Conservation (phyloP, 176 grass and related monocot species). For the Coix lacrymajobi region DNA sequence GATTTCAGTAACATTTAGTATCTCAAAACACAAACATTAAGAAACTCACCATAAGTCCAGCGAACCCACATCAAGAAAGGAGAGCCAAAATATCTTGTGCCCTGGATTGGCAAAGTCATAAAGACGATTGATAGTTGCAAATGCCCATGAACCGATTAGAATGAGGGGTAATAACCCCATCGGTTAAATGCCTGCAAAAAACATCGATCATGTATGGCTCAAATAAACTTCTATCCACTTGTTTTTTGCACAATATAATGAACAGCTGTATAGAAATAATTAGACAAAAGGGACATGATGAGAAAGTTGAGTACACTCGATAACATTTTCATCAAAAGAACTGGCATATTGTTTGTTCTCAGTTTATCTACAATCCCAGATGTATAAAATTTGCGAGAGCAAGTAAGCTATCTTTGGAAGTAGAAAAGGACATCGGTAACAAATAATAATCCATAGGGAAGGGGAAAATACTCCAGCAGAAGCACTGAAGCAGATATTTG, state of each 20-base stretch:
- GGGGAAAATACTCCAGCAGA: not conserved
- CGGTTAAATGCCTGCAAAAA: slow-evolving; percentile 65
- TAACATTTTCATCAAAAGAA: slow-evolving; percentile 7
- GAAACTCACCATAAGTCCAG: slow-evolving; percentile 81
- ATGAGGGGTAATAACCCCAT: slow-evolving; percentile 97
- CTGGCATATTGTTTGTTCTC: not conserved
- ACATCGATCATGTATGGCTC: not conserved
- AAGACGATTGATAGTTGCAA: slow-evolving; percentile 81
- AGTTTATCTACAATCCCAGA: not conserved
- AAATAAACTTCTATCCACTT: not conserved
- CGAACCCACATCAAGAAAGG: slow-evolving; percentile 84
- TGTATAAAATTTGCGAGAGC: not conserved
- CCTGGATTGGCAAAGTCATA: slow-evolving; percentile 70
- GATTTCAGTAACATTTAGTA: slow-evolving; percentile 3
- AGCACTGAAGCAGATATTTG: not conserved
- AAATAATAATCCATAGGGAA: not conserved
- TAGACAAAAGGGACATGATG: not conserved
- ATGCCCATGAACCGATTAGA: slow-evolving; percentile 90
- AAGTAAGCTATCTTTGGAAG: not conserved
- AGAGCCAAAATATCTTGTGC: slow-evolving; percentile 90
- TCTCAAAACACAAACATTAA: slow-evolving; percentile 11
- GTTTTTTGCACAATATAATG: not conserved
- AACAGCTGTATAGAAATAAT: not conserved
- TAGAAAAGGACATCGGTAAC: not conserved
- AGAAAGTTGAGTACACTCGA: not conserved